Percentiles rank a stretch among this genome's conserved stretches.
Conservation (phyloP, 75 land plant genomes). For the Pseudotsuga menziesii region DNA sequence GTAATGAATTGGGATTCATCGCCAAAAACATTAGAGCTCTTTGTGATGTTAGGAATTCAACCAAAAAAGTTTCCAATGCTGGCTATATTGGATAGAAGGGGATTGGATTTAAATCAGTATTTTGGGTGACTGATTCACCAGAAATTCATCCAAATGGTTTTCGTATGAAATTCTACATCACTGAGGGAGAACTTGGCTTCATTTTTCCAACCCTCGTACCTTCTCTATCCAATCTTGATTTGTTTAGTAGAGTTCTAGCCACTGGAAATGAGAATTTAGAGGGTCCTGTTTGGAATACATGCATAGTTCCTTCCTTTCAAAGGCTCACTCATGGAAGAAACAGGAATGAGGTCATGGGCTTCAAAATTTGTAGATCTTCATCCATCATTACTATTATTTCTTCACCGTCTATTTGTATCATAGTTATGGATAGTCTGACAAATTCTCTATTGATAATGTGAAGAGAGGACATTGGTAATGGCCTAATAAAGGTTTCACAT, state of each 20-base stretch:
- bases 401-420: conserved; percentile 73
- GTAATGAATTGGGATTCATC: too few species aligned
- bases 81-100: too few species aligned
- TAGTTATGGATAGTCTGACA: conserved; percentile 50
- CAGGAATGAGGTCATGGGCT: conserved; percentile 33
- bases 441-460: conserved; percentile 55
- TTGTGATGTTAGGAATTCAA: not conserved
- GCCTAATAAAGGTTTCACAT: conserved; percentile 65
- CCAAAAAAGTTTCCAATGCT: too few species aligned
- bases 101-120: too few species aligned
- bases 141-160: conserved; percentile 47
- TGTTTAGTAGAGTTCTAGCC: conserved; percentile 19
- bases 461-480: conserved; percentile 64
- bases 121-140: conserved; percentile 78
- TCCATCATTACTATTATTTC: conserved; percentile 85
- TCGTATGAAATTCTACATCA: conserved; percentile 90
- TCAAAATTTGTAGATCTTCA: conserved; percentile 80
- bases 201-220: conserved; percentile 67
- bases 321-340: conserved; percentile 31
- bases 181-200: conserved; percentile 87
- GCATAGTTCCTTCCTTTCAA: conserved; percentile 89
- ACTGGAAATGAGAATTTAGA: conserved; percentile 21
- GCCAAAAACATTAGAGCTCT: conserved; percentile 73
- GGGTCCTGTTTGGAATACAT: conserved; percentile 57
- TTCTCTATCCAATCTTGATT: conserved; percentile 35